phyloP scores from a whole-genome alignment of 2,329 filamentous ascomycete genomes.

The Arthrocladium fulminans region DNA sequence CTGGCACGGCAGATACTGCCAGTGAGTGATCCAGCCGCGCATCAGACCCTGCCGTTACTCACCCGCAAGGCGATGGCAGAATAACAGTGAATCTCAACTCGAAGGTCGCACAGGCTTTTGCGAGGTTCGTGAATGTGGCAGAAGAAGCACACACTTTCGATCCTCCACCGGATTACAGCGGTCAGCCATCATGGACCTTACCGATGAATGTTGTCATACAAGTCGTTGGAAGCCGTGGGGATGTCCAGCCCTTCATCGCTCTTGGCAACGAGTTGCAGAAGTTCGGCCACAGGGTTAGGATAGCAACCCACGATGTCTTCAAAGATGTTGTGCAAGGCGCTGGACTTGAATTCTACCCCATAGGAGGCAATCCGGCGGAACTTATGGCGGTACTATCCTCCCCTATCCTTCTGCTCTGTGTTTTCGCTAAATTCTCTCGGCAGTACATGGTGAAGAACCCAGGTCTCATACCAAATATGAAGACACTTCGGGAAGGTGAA shows the following conservation, averaged over 20 bases:
- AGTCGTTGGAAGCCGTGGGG: conserved; percentile 45
- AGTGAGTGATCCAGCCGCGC: too few species aligned
- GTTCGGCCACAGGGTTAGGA: conserved; percentile 47
- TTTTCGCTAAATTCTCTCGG: conserved; percentile 43
- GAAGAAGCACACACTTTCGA: too few species aligned
- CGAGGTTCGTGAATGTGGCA: too few species aligned
- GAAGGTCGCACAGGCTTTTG: too few species aligned
- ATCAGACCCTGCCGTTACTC: too few species aligned
- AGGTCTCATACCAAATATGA: conserved; percentile 30
- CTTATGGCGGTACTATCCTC: conserved; percentile 33
- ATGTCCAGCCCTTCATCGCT: conserved; percentile 53
- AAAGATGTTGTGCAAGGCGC: conserved; percentile 44
- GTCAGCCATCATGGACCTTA: too few species aligned
- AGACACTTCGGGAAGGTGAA: conserved; percentile 26
- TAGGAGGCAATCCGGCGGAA: conserved; percentile 48
- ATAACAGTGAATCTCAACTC: too few species aligned
- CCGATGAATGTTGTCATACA: conserved; percentile 51
- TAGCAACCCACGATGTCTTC: conserved; percentile 50
- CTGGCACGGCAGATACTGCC: too few species aligned
- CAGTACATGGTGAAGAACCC: conserved; percentile 34
- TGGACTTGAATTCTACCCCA: conserved; percentile 50
- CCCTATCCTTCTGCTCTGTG: not conserved
- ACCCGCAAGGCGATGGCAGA: too few species aligned
- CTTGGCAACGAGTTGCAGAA: conserved; percentile 44
- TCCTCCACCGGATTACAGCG: too few species aligned